Evolutionary conservation across 345 rosid genomes (phyloP), one percentile per base, ranked within the genome.

Genomic region (Corymbia maculata): DNA sequence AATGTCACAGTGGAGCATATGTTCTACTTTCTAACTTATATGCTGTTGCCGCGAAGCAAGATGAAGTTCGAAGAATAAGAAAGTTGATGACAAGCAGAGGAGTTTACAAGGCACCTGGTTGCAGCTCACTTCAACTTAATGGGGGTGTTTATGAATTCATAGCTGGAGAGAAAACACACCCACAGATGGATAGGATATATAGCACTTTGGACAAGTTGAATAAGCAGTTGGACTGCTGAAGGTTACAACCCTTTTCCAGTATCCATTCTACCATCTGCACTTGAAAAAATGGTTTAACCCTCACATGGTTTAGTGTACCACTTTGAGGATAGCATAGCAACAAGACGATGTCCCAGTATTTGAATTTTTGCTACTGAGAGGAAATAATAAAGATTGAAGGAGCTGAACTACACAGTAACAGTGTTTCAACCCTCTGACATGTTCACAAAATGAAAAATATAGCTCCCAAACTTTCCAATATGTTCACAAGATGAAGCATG

Each of bases 51-150:
- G 88, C 28, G 15, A 88, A 89, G 66, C 91, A 89, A 21, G 86
- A 85, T 30, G 88, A 89, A 52, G 91, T 84, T 17, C 51, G 59
- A 51, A 88, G 79, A 50, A 61, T 89, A 24, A 85, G 88, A 87
- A 89, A 49, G 89, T 70, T 47, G 88, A 89, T 89, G 91, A 89
- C 79, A 59, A 79, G 80, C 6, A 86, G 88, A 87, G 91, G 86
- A 45, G 87, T 87, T 47, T 79, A 86, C 32, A 88, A 87, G 89
- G 86, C 87, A 16, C 91, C 91, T 21, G 91, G 91, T 28, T 89
- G 91, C 89, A 89, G 91, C 52, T 89, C 91, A 86, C 9, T 89
- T 47, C 79, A 89, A 89, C 88, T 89, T 17, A 85, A 86, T 32
- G 91, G 88, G 32, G 86, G 28, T 51, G 88, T 80, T 13, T 87